A percentile compares a stretch with the other conserved stretches of the same genome.
Evolutionary conservation across 371 early-diverging fungal genomes (phyloP).

Genomic region (Circinella umbellata): DNA sequence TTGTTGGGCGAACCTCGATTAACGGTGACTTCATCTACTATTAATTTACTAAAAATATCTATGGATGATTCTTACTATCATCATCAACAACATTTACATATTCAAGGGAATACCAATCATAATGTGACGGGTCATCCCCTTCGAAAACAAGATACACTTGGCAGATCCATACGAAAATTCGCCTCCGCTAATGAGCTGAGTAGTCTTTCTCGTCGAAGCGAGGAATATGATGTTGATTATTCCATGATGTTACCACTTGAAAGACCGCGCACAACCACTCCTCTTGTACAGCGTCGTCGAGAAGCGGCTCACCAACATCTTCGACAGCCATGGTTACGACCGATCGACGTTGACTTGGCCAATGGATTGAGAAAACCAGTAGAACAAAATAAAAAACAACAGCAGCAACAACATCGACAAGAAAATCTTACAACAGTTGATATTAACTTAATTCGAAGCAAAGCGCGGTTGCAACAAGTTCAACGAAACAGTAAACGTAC

Average conservation of each 20-base stretch:
- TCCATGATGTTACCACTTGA: slow-evolving; percentile 7
- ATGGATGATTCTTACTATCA: background rate
- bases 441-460: slow-evolving; percentile 15
- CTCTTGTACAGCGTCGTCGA: slow-evolving; percentile 21
- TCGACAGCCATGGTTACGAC: slow-evolving; percentile 13
- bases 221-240: background rate
- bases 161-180: slow-evolving; percentile 24
- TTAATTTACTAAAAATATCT: slow-evolving; percentile 11
- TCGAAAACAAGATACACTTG: background rate
- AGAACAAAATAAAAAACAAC: background rate
- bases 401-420: slow-evolving; percentile 5
- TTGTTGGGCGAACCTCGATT: slow-evolving; percentile 22
- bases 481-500: slow-evolving; percentile 14
- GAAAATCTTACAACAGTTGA: slow-evolving; percentile 15
- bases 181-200: slow-evolving; percentile 25
- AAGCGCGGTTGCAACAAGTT: slow-evolving; percentile 15
- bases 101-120: too few species aligned
- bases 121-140: background rate
- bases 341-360: slow-evolving; percentile 33
- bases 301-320: background rate
- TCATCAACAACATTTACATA: background rate
- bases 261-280: slow-evolving; percentile 24
- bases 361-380: slow-evolving; percentile 19
- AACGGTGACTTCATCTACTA: slow-evolving; percentile 19
- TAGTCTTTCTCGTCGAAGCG: slow-evolving; percentile 11